Evolutionary conservation across 2,329 filamentous ascomycete genomes (phyloP).

Genomic region (Rhinocladiella similis): DNA sequence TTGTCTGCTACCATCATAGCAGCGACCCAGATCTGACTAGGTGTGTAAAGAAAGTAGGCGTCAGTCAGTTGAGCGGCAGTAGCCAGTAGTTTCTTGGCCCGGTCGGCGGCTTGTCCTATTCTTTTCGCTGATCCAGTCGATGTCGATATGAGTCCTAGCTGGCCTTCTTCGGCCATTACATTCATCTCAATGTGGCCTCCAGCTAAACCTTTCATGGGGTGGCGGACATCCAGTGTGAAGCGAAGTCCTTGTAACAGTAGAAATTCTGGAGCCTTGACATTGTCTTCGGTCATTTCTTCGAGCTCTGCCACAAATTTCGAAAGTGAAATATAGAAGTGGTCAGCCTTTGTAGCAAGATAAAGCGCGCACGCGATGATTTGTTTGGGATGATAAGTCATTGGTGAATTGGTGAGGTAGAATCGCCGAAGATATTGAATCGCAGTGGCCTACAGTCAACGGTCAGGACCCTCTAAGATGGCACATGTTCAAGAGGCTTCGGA

Average conservation of each 20-base stretch:
- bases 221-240: slow-evolving; percentile 90
- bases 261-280: slow-evolving; percentile 89
- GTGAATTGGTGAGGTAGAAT: slow-evolving; percentile 93
- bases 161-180: slow-evolving; percentile 59
- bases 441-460: slow-evolving; percentile 57
- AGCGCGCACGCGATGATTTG: slow-evolving; percentile 86
- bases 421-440: slow-evolving; percentile 87
- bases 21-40: slow-evolving; percentile 88
- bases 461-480: background rate
- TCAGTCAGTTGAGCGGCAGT: slow-evolving; percentile 84
- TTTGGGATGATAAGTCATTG: slow-evolving; percentile 93
- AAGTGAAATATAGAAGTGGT: slow-evolving; percentile 74
- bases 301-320: slow-evolving; percentile 68
- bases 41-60: slow-evolving; percentile 95
- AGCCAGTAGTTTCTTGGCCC: slow-evolving; percentile 72
- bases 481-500: too few relatives aligned
- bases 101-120: slow-evolving; percentile 66
- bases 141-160: slow-evolving; percentile 30
- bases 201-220: slow-evolving; percentile 85
- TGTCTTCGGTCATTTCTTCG: slow-evolving; percentile 70
- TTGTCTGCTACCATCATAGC: slow-evolving; percentile 73
- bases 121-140: slow-evolving; percentile 37
- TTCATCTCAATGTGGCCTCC: slow-evolving; percentile 80
- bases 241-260: slow-evolving; percentile 86
- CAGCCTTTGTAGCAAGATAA: slow-evolving; percentile 91